Evolutionary conservation across 1,284 basidiomycete species (phyloP).

Genomic region (Neolentinus lepideus): DNA sequence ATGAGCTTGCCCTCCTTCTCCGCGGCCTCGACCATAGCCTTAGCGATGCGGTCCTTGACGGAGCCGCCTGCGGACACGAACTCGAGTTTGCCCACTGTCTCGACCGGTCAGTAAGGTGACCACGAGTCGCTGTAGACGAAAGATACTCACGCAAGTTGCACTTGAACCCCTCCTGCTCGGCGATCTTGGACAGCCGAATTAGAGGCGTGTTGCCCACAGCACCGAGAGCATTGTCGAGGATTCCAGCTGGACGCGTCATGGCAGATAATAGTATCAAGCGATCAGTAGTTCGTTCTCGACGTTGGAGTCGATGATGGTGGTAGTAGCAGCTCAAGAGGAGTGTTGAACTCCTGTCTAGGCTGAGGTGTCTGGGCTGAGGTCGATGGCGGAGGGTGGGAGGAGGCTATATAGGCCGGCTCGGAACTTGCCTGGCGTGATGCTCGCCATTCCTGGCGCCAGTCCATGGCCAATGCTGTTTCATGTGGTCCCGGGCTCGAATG

Average conservation of each 20-base stretch:
- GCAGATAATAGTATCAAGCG: not conserved
- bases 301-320: not conserved
- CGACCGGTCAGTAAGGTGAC: not conserved
- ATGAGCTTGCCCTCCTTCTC: constrained; percentile 83
- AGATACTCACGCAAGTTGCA: constrained; percentile 81
- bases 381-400: not conserved
- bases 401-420: not conserved
- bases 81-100: constrained; percentile 82
- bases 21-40: constrained; percentile 93
- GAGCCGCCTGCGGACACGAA: constrained; percentile 90
- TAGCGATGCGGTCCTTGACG: constrained; percentile 94
- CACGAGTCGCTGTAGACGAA: not conserved
- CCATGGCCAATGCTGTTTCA: not conserved
- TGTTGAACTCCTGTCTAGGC: not conserved
- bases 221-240: constrained; percentile 75
- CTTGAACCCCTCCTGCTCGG: constrained; percentile 66
- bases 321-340: not conserved
- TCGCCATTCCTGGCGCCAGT: not conserved
- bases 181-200: constrained; percentile 80
- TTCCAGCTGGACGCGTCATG: constrained; percentile 25
- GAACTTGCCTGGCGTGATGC: not conserved
- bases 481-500: no score
- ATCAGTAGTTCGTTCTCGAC: not conserved
- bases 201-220: constrained; percentile 91
- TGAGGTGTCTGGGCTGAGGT: not conserved